Evolutionary conservation across 495 filamentous ascomycete species (phyloP), one percentile per base, ranked within the genome.

Genomic region (Symbiotaphrina buchneri): DNA sequence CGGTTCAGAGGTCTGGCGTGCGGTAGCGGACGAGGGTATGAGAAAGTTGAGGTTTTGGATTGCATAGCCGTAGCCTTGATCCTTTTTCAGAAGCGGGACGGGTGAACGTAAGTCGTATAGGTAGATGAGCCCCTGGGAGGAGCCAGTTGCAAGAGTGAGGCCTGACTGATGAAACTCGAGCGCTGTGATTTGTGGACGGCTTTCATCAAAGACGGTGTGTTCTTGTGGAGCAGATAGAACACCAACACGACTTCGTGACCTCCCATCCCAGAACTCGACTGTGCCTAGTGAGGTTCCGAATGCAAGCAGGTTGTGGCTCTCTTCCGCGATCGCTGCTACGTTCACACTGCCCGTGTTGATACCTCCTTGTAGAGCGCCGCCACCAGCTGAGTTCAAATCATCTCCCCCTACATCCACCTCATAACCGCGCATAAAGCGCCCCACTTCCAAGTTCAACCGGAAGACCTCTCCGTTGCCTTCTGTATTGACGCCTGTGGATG

Each of bases 201-300:
- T 27, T 13, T 47, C 41, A 3, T 42, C 43, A 19, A 66, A 55
- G 10, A 52, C 46, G 3, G 47, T 34, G 13, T 50, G 47, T 16
- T 39, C 36, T 10, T 59, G 49, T 25, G 51, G 35, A 18, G 31
- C 40, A 6, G 68, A 56, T 3, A 99, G 55, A 14, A 82, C 56
- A 15, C 78, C 82, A n/a, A 87, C 71, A 18, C 82, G 63, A 34
- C 68, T 71, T 44, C 80, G 74, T 32, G 71, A 74, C 38, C 90
- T 61, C 3, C 83, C 63, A 47, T 99, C 90, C 76, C 80, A 99
- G 39, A 95, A 82, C 40, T 95, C 90, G 19, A 95, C 83, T 4
- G 82, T 90, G n/a, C 90, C 85, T 23, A 79, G 53, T 2, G 78
- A 77, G n/a, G 90, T 95, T 20, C 90, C 90, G 42, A 99, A 95